Percentiles rank a stretch among this genome's conserved stretches.
These are phyloP conservation scores for Pecoramyces ruminantium DNA, from an alignment of 192 early-diverging fungal species.

Conservation along the genomic window DNA sequence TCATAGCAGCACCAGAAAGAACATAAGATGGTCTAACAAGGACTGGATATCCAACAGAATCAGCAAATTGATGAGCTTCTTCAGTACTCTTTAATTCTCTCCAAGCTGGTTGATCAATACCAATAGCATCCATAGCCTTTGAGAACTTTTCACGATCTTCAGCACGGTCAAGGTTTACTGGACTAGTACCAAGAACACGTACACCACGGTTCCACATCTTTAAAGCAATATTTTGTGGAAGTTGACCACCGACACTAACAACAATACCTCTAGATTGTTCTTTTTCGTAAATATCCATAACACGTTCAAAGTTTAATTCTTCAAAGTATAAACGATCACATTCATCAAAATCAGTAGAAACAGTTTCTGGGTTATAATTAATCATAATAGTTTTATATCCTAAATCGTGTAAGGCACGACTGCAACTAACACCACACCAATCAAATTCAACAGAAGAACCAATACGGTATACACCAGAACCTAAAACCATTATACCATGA, in stretches of 20 bases:
- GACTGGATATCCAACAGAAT: constrained; percentile 74
- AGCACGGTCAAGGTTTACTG: constrained; percentile 78
- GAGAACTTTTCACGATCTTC: constrained; percentile 96
- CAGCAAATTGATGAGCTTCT: constrained; percentile 71
- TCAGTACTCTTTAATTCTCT: constrained; percentile 72
- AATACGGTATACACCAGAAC: constrained; percentile 94
- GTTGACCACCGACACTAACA: constrained; percentile 85
- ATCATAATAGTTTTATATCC: constrained; percentile 85
- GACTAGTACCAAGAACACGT: constrained; percentile 80
- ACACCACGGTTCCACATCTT: constrained; percentile 52
- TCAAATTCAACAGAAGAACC: constrained; percentile 97
- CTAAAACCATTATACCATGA: constrained; percentile 85
- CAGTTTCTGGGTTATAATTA: constrained; percentile 98
- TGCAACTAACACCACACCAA: constrained; percentile 45
- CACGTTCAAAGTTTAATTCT: constrained; percentile 82
- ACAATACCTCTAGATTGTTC: constrained; percentile 71
- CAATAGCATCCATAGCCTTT: constrained; percentile 72
- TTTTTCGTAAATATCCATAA: constrained; percentile 85
- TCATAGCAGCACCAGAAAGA: constrained; percentile 95
- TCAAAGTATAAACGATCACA: constrained; percentile 98
- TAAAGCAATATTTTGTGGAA: constrained; percentile 93
- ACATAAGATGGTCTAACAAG: constrained; percentile 92
- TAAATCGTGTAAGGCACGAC: constrained; percentile 62
- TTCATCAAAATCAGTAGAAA: constrained; percentile 96
- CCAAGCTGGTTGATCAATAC: constrained; percentile 93